phyloP scores from a whole-genome alignment of 257 asterid species.

The Lycium barbarum region DNA sequence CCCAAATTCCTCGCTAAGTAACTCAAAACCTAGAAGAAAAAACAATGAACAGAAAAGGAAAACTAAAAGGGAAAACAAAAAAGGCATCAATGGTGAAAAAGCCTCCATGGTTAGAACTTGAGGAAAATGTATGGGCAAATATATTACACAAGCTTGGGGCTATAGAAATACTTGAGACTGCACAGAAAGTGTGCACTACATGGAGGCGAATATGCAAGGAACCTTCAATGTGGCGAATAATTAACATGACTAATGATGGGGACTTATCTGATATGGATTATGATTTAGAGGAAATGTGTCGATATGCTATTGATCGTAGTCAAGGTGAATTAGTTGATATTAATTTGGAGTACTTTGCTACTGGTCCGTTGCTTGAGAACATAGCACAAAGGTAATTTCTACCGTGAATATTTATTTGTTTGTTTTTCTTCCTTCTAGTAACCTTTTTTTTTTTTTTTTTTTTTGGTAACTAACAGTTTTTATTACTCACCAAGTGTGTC shows the following conservation, averaged over 20 bases:
- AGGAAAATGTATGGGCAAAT: conserved; percentile 50
- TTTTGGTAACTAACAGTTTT: no score
- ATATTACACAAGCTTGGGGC: conserved; percentile 54
- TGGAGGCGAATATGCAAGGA: conserved; percentile 60
- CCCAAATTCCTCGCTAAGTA: no score
- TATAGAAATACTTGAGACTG: conserved; percentile 47
- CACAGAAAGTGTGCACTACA: conserved; percentile 47
- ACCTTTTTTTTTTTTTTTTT: no score
- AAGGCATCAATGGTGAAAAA: no score
- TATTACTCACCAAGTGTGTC: no score
- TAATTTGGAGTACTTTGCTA: conserved; percentile 37
- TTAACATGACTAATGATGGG: conserved; percentile 37
- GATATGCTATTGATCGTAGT: conserved; percentile 53
- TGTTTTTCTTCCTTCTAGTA: no score
- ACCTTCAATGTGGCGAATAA: conserved; percentile 52
- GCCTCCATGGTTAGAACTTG: conserved; percentile 59
- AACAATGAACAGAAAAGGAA: no score
- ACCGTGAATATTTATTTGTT: no score
- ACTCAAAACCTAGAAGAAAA: no score
- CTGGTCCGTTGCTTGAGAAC: conserved; percentile 27
- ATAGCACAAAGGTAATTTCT: no score
- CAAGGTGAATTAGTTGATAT: conserved; percentile 48
- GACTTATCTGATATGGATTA: not conserved
- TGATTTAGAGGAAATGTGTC: conserved; percentile 32
- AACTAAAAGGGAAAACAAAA: no score